Base-by-base conservation (phyloP, 371 early-diverging fungal genomes). In the Syncephalastrum racemosum region DNA sequence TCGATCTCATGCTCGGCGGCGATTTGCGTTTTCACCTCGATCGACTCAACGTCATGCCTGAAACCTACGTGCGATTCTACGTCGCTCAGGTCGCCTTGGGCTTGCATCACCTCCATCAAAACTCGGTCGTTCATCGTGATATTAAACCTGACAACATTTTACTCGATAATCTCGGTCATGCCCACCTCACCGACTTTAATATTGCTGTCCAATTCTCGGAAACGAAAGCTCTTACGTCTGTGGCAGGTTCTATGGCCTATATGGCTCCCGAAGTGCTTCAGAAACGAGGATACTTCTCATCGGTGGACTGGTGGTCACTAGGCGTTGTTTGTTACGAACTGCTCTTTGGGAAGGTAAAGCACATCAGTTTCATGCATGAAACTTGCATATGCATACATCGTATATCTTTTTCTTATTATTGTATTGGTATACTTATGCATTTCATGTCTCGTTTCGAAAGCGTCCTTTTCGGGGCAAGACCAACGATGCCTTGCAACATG, bases 131-230 rank as follows among this genome's bases (percentile, higher is more conserved):
- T 47, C 87, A 85, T 58, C 65, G 94, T 44, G 95, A 95, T 68
- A 54, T 92, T 41, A 93, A 93, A 67, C 96, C 96, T 2, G 96
- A 94, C 66, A 95, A 95, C 69, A 84, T 96, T 4, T 68, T 97
- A 16, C 65, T 96, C 52, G 90, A 93, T 56, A 82, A 81, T 53
- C 68, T 79, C 20, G 95, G 95, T 20, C 93, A 94, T 58, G 89
- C 86, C 0, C 90, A 90, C 56, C 63, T 95, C 59, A 90, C 93
- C 0, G 95, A 95, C 68, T 95, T 95, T 60, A 91, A 91, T 64
- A 86, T 90, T 72, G 91, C 91, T n/a, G 84, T 87, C 18, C 77
- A 79, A 39, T 82, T 68, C 59, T 78, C 70, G 24, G 78, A 74
- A 3, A 68, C 68, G 7, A 84, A 80, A 60, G 82, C 85, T 3